Conservation (phyloP, 2,329 filamentous ascomycete genomes). For the Ceratocystis diversiconidia region DNA sequence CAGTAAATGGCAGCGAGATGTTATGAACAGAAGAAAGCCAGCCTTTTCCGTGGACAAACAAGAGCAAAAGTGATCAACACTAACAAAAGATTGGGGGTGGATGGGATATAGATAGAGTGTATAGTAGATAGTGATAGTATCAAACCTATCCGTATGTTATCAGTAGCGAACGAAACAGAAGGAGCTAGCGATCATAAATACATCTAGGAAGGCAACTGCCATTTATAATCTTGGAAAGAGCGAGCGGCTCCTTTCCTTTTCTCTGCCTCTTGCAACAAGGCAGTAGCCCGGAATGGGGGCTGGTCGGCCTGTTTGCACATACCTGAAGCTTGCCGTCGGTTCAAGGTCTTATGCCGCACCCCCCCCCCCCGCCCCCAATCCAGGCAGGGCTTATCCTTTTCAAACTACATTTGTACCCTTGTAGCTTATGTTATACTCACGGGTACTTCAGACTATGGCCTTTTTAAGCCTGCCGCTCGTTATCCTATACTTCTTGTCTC, state of each 20-base stretch:
- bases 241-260: background rate
- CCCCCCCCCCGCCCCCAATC: background rate
- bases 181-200: background rate
- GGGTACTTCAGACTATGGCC: background rate
- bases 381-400: slow-evolving; percentile 1
- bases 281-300: background rate
- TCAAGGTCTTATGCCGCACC: background rate
- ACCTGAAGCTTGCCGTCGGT: background rate
- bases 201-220: background rate
- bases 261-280: background rate
- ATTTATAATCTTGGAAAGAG: background rate
- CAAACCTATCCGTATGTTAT: background rate
- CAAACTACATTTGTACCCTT: background rate
- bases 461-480: background rate
- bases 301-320: background rate
- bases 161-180: background rate
- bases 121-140: too few species aligned
- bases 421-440: background rate
- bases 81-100: too few species aligned
- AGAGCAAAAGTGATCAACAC: background rate
- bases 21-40: background rate
- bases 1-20: background rate
- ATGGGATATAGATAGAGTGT: too few species aligned
- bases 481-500: background rate
- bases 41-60: background rate